These are phyloP conservation scores for Nitzschia sp. DNA, from an alignment of 108 stramenopile species.

Conservation along the genomic window DNA sequence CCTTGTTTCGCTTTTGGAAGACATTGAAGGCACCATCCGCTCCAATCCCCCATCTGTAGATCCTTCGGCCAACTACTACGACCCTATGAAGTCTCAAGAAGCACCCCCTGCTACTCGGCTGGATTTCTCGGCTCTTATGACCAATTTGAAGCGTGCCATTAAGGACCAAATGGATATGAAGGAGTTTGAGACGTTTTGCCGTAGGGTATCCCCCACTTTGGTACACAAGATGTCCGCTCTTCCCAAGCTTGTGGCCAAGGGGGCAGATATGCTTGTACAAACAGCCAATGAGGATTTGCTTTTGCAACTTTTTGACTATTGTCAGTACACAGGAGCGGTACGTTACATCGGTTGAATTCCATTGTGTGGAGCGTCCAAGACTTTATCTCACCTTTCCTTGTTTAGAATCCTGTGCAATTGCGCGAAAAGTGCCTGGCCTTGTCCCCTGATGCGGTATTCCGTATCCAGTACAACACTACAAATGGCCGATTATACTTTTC, in stretches of 20 bases:
- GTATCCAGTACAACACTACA: conserved; percentile 63
- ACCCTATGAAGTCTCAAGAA: conserved; percentile 34
- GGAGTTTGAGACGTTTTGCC: conserved; percentile 59
- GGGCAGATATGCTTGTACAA: conserved; percentile 51
- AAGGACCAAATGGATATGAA: conserved; percentile 39
- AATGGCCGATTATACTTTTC: conserved; percentile 63
- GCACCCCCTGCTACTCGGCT: conserved; percentile 11
- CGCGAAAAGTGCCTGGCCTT: conserved; percentile 54
- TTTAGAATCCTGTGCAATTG: conserved; percentile 54
- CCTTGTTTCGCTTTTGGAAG: conserved; percentile 57
- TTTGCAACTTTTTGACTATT: conserved; percentile 55
- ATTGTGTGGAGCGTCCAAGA: background rate
- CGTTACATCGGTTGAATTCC: conserved; percentile 4
- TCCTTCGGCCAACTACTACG: conserved; percentile 28
- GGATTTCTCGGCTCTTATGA: conserved; percentile 38
- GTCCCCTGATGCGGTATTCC: conserved; percentile 58
- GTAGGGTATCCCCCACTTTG: conserved; percentile 40
- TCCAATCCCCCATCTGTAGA: conserved; percentile 28
- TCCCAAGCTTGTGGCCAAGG: conserved; percentile 65
- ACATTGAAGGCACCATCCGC: conserved; percentile 37
- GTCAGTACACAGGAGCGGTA: conserved; percentile 51
- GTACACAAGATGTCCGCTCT: conserved; percentile 58
- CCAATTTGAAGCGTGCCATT: conserved; percentile 45
- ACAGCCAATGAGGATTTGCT: conserved; percentile 59
- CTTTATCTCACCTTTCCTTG: background rate